phyloP scores from a whole-genome alignment of 2,329 filamentous ascomycete species.

The Emergomyces orientalis region DNA sequence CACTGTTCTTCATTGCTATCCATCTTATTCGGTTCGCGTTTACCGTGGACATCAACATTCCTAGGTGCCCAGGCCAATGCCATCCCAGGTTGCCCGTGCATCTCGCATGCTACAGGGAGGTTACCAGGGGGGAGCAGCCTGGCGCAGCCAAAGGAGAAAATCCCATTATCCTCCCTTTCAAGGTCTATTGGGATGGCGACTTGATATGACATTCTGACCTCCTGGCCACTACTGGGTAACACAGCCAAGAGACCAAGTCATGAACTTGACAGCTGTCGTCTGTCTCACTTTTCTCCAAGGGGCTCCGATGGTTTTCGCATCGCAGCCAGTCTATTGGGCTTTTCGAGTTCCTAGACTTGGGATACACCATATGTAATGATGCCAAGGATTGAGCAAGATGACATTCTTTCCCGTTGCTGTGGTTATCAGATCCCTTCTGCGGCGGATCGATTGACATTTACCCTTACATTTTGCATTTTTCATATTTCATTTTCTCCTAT shows the following conservation, averaged over 20 bases:
- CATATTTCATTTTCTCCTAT: not conserved
- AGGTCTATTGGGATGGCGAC: not conserved
- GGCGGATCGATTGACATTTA: not conserved
- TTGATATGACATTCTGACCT: not conserved
- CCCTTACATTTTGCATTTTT: not conserved
- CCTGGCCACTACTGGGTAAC: not conserved
- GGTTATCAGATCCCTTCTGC: not conserved
- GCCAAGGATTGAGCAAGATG: not conserved
- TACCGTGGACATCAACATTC: not conserved
- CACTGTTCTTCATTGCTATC: not conserved
- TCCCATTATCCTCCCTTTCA: not conserved
- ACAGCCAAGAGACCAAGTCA: not conserved
- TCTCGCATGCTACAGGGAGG: not conserved
- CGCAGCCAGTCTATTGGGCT: not conserved
- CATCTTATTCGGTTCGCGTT: not conserved
- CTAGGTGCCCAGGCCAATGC: not conserved
- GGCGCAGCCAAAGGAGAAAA: not conserved
- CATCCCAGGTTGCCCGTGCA: not conserved
- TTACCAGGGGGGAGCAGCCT: not conserved
- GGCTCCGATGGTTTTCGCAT: not conserved
- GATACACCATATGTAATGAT: not conserved
- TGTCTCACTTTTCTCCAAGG: not conserved
- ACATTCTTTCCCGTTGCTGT: not conserved
- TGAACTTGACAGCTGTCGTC: slow-evolving; percentile 1
- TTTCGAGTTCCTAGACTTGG: not conserved